Conservation (phyloP, 2,329 filamentous ascomycete species). For the Ceratocystiopsis sp. region DNA sequence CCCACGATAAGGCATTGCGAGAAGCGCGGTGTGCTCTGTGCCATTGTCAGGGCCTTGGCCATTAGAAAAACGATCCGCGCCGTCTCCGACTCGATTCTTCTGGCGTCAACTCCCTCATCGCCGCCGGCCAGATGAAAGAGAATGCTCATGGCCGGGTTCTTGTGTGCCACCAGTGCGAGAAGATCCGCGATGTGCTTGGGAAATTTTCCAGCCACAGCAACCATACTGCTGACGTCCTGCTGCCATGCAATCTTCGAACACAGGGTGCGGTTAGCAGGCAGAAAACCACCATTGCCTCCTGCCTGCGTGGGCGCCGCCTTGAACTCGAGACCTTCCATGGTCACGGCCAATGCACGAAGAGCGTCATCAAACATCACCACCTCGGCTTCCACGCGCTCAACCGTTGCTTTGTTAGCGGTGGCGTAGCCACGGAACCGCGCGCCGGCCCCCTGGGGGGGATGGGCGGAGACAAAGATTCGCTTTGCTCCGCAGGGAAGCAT, state of each 20-base stretch:
- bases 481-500: conserved; percentile 33
- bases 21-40: conserved; percentile 19
- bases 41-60: conserved; percentile 16
- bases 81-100: conserved; percentile 10
- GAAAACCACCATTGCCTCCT: conserved; percentile 18
- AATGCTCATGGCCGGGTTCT: conserved; percentile 20
- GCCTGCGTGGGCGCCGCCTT: conserved; percentile 18
- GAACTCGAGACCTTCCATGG: conserved; percentile 28
- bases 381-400: conserved; percentile 23
- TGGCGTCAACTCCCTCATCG: background rate
- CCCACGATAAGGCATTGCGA: conserved; percentile 17
- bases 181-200: conserved; percentile 12
- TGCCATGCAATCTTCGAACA: conserved; percentile 33
- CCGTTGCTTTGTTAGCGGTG: conserved; percentile 16
- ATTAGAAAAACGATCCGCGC: conserved; percentile 10
- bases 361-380: conserved; percentile 25
- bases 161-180: conserved; percentile 20
- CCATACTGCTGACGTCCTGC: conserved; percentile 17
- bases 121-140: conserved; percentile 15
- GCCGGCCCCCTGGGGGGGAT: conserved; percentile 17
- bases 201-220: background rate
- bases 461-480: conserved; percentile 28
- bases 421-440: conserved; percentile 25
- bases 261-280: conserved; percentile 31
- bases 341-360: conserved; percentile 19